A percentile compares a stretch with the other conserved stretches of the same genome.
Conservation (phyloP, 148 eudicot species). For the Rhododendron molle region DNA sequence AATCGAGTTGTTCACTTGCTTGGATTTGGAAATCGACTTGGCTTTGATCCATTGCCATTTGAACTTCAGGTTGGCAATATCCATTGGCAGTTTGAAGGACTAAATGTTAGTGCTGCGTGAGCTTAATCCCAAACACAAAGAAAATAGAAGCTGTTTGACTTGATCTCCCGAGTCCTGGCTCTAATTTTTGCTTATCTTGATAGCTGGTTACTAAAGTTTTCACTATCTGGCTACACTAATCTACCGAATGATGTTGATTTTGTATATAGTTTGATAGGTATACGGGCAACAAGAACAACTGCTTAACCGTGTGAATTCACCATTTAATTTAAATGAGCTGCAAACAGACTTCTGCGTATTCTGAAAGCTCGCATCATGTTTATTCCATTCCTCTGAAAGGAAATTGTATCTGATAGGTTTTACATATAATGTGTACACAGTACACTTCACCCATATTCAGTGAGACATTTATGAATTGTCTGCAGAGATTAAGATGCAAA, state of each 20-base stretch:
- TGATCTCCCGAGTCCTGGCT: not conserved
- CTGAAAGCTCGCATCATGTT: not conserved
- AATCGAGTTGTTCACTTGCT: constrained; percentile 81
- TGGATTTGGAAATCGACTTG: constrained; percentile 90
- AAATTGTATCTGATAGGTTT: not conserved
- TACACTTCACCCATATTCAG: not conserved
- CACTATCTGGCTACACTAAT: not conserved
- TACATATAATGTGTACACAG: not conserved
- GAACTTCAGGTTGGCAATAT: constrained; percentile 63
- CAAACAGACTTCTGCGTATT: not conserved
- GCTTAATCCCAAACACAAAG: not conserved
- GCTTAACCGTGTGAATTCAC: not conserved
- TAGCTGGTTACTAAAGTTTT: not conserved
- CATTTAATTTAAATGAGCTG: not conserved
- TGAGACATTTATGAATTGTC: not conserved
- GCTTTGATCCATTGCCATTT: constrained; percentile 77
- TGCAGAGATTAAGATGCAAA: constrained; percentile 89
- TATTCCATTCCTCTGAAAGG: not conserved
- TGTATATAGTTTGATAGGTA: not conserved
- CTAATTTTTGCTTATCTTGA: not conserved
- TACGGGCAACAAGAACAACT: not conserved
- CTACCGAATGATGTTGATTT: not conserved
- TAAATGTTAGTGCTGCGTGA: not conserved
- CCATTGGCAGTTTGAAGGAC: not conserved
- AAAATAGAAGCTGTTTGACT: not conserved